Conservation (phyloP, 1,139 yeast genomes). For the Candida sp. region DNA sequence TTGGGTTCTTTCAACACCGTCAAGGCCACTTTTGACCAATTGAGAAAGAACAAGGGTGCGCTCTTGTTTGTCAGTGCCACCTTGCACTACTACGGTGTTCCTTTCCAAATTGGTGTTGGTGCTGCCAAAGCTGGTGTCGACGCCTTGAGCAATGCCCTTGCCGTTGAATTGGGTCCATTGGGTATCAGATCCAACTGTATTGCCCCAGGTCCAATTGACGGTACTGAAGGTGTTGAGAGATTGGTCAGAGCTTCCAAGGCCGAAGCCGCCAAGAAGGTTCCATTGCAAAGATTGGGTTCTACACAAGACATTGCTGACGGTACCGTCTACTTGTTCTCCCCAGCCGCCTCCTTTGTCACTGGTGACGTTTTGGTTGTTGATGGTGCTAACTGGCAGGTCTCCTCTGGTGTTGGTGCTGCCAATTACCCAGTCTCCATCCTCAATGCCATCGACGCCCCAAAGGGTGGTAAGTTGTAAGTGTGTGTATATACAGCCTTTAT, state of each 20-base stretch:
- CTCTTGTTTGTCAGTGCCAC: constrained; percentile 92
- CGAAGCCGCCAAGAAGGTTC: constrained; percentile 54
- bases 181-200: constrained; percentile 85
- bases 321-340: constrained; percentile 82
- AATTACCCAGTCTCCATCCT: constrained; percentile 38
- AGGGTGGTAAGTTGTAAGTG: constrained; percentile 18
- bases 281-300: constrained; percentile 78
- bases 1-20: constrained; percentile 89
- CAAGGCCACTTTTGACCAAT: constrained; percentile 77
- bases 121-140: constrained; percentile 98
- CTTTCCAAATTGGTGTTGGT: constrained; percentile 87
- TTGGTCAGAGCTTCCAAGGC: constrained; percentile 42
- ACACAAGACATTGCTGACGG: constrained; percentile 87
- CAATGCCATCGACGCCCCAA: constrained; percentile 26
- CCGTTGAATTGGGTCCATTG: constrained; percentile 90
- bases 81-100: constrained; percentile 88
- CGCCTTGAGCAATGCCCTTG: constrained; percentile 82
- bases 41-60: constrained; percentile 70
- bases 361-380: constrained; percentile 87
- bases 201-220: constrained; percentile 89
- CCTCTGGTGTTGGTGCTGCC: constrained; percentile 36
- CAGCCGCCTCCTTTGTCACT: constrained; percentile 77
- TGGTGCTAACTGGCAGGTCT: constrained; percentile 91
- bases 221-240: constrained; percentile 84
- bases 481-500: no score